A percentile compares a stretch with the other conserved stretches of the same genome.
Evolutionary conservation across 176 grass and related monocot genomes (phyloP).

Genomic region (Tillandsia fasciculata): DNA sequence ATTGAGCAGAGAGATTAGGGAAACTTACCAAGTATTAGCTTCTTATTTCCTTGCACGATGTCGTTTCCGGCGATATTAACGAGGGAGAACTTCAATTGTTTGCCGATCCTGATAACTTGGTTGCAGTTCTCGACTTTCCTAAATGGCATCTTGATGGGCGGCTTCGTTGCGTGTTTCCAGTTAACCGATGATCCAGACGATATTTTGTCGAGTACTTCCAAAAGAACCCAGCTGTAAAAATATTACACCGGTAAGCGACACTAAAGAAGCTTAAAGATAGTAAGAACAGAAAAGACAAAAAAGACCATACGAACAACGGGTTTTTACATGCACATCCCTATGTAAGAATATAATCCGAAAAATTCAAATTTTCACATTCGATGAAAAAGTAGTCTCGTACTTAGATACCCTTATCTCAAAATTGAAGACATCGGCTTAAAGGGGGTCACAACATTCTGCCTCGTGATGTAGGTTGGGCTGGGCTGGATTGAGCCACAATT

Average conservation of each 20-base stretch:
- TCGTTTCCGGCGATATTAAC: slow-evolving; percentile 97
- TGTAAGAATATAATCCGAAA: too few species aligned
- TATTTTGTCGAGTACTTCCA: slow-evolving; percentile 94
- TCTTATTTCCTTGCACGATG: slow-evolving; percentile 98
- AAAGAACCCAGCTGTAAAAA: slow-evolving; percentile 87
- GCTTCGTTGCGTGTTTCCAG: slow-evolving; percentile 86
- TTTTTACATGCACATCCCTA: too few species aligned
- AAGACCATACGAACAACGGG: too few species aligned
- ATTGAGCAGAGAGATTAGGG: not conserved
- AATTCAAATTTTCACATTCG: too few species aligned
- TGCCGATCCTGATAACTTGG: slow-evolving; percentile 85
- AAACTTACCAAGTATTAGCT: slow-evolving; percentile 82
- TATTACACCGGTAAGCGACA: not conserved
- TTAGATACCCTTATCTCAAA: too few species aligned
- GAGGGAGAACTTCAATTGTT: slow-evolving; percentile 68
- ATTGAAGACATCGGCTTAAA: too few species aligned
- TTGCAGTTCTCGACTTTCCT: slow-evolving; percentile 98
- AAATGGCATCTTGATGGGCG: slow-evolving; percentile 92
- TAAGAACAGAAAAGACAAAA: too few species aligned
- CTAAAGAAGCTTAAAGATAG: not conserved
- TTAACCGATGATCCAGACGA: slow-evolving; percentile 66
- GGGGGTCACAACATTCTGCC: too few species aligned
- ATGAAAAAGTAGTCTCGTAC: too few species aligned
- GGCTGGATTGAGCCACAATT: too few species aligned
- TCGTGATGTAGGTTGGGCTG: too few species aligned